Evolutionary conservation across 2,329 filamentous ascomycete genomes (phyloP), one percentile per base, ranked within the genome.

Genomic region (Albifimbria verrucaria): DNA sequence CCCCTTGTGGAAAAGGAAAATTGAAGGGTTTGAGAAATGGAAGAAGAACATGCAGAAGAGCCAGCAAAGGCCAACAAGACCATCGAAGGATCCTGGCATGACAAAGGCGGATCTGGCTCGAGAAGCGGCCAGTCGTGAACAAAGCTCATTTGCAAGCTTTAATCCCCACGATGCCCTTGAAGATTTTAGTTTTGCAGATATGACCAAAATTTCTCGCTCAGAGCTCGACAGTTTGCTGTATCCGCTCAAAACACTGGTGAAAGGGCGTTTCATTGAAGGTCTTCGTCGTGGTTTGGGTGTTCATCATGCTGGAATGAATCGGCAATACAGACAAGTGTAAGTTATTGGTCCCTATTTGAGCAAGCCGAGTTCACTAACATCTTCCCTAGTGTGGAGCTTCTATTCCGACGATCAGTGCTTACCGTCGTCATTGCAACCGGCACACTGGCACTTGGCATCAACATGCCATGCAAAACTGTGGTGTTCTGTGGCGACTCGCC

Each of bases 381-480:
- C n/a, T 32, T 18, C 2, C 6, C 7, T 25, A 77, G 76, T 20
- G 86, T 90, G 1, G 88, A 92, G 63, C 87, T 89, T 54, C 71
- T 91, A 7, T 92, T 91, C 70, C 80, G 89, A 9, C 87, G 82
- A 65, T 87, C 88, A 1, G 92, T 82, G 62, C 68, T 92, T 41
- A 79, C 81, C 7, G 84, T 88, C 1, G 83, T 92, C 24, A 78
- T 92, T 23, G 88, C 89, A 1, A 92, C 89, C 1, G 89, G 88
- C 1, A 92, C 88, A 0, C 77, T 92, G 21, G 86, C 87, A 2
- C 73, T 92, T 5, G 89, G 89, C 73, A 88, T 93, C 72, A 93
- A 90, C 61, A 90, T 90, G 86, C 89, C 89, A 10, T 92, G 88
- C 66, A 90, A 89, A 66, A 93, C 89, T 1, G 88, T 92, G 1